These are phyloP conservation scores for Carex sylvatica DNA, from an alignment of 202 grass and related monocot species.

Conservation along the genomic window DNA sequence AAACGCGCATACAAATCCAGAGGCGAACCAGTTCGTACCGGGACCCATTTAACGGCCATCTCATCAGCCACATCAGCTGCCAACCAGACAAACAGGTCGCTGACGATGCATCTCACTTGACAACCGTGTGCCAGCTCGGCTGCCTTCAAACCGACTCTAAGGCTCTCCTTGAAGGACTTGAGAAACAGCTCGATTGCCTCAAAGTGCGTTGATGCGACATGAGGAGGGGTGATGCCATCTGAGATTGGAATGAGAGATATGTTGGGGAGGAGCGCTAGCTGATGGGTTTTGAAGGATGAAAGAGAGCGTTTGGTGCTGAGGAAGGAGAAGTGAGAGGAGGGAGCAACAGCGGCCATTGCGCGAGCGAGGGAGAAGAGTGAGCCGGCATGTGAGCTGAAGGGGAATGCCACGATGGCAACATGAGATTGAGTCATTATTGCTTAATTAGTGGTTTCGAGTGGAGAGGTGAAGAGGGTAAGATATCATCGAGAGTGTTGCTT, in stretches of 20 bases:
- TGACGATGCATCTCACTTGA: constrained; percentile 47
- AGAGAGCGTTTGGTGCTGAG: constrained; percentile 42
- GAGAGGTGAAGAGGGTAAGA: too few relatives aligned
- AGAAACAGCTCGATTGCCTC: constrained; percentile 49
- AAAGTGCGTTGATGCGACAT: neutral
- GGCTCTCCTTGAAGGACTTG: constrained; percentile 22
- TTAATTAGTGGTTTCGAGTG: too few relatives aligned
- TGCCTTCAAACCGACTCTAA: constrained; percentile 31
- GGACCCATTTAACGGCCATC: constrained; percentile 36
- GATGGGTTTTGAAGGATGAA: constrained; percentile 5
- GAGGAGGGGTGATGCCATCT: neutral
- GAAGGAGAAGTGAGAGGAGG: constrained; percentile 43
- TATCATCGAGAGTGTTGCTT: too few relatives aligned
- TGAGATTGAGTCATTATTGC: constrained; percentile 28
- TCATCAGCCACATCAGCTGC: constrained; percentile 40
- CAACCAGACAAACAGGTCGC: constrained; percentile 56
- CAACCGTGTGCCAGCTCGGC: constrained; percentile 11
- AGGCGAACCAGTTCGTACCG: constrained; percentile 41
- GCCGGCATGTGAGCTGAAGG: constrained; percentile 64
- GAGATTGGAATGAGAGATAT: constrained; percentile 41
- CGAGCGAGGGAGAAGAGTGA: constrained; percentile 46
- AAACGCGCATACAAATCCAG: constrained; percentile 40
- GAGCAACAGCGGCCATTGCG: constrained; percentile 30
- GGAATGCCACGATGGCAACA: constrained; percentile 63
- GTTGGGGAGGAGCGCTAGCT: constrained; percentile 14